Evolutionary conservation across 495 filamentous ascomycete species (phyloP).

Genomic region (Aspergillus kassunensis): DNA sequence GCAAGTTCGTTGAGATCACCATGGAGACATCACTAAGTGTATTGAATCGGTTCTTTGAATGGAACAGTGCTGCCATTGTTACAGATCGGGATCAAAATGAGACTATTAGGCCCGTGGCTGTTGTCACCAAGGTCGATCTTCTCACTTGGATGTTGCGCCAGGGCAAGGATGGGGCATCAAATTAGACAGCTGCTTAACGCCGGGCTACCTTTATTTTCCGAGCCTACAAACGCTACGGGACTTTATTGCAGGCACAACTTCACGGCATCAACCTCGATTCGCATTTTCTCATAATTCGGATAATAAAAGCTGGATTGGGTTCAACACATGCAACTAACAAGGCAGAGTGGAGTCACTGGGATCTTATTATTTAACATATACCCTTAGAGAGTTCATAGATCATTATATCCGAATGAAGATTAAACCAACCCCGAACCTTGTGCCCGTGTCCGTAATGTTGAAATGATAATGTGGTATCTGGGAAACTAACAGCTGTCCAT

Average conservation of each 20-base stretch:
- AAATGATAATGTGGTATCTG: not conserved
- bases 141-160: conserved; percentile 88
- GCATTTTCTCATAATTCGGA: too few species aligned
- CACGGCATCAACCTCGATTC: too few species aligned
- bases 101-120: conserved; percentile 73
- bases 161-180: conserved; percentile 20
- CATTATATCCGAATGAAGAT: not conserved
- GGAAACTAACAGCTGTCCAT: not conserved
- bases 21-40: conserved; percentile 79
- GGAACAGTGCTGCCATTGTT: conserved; percentile 93
- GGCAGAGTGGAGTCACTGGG: not conserved
- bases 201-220: too few species aligned
- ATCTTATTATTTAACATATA: not conserved
- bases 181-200: too few species aligned
- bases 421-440: too few species aligned
- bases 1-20: conserved; percentile 90
- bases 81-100: conserved; percentile 63
- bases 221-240: too few species aligned
- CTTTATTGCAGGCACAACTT: too few species aligned
- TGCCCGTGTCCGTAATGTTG: not conserved
- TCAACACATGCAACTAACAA: not conserved
- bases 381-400: too few species aligned
- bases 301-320: not conserved
- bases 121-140: conserved; percentile 96
- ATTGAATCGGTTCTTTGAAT: conserved; percentile 89